phyloP scores from a whole-genome alignment of 2,329 filamentous ascomycete genomes.

The Westerdykella aurantiaca region DNA sequence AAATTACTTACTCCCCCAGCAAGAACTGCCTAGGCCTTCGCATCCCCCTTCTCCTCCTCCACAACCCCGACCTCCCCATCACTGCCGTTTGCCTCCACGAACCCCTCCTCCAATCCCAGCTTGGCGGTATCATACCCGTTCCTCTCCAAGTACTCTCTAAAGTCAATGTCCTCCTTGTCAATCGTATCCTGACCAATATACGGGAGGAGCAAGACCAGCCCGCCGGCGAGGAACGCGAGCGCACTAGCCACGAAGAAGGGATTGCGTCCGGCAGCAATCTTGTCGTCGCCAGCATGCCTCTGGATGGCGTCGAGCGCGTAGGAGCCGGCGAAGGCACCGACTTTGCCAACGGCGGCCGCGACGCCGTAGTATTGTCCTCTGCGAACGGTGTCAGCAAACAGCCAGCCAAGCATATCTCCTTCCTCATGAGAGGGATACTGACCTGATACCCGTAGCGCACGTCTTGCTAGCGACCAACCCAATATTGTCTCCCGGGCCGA shows the following conservation, averaged over 20 bases:
- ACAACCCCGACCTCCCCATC: conserved; percentile 6
- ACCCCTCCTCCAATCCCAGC: conserved; percentile 39
- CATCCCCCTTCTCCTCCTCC: conserved; percentile 6
- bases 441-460: conserved; percentile 73
- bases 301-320: conserved; percentile 68
- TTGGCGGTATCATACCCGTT: conserved; percentile 70
- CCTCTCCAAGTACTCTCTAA: conserved; percentile 64
- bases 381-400: not conserved
- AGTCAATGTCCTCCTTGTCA: conserved; percentile 66
- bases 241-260: conserved; percentile 82
- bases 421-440: conserved; percentile 7
- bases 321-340: conserved; percentile 79
- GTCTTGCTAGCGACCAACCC: conserved; percentile 82
- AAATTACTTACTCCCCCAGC: too few species aligned
- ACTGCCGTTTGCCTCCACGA: not conserved
- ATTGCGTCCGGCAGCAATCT: conserved; percentile 62
- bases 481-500: conserved; percentile 89
- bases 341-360: conserved; percentile 67
- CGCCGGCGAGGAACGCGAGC: conserved; percentile 64
- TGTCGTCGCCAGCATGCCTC: conserved; percentile 30
- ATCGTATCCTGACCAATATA: conserved; percentile 81
- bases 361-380: conserved; percentile 68
- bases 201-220: conserved; percentile 65
- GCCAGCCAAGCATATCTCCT: not conserved
- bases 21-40: not conserved